Conservation (phyloP, 768 basidiomycete species). For the Psilocybe tampanensis region DNA sequence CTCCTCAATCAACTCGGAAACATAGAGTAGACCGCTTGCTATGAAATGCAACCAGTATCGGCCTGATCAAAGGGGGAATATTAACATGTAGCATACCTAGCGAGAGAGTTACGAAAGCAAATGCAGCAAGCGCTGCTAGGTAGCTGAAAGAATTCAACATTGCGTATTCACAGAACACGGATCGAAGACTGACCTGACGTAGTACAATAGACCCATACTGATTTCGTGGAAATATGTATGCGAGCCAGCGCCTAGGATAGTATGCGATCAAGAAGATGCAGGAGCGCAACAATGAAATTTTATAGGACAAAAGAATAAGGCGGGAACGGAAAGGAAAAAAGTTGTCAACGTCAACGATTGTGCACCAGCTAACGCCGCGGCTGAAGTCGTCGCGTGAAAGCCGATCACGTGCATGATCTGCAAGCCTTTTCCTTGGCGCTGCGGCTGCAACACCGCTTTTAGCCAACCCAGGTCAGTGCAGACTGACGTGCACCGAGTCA, state of each 20-base stretch:
- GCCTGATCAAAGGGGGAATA: background rate
- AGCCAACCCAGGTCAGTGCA: background rate
- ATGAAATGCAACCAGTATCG: constrained; percentile 15
- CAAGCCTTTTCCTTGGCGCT: background rate
- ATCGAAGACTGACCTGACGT: constrained; percentile 51
- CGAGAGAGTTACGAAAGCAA: constrained; percentile 90
- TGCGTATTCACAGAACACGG: constrained; percentile 3
- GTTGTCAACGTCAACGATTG: background rate
- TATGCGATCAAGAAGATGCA: background rate
- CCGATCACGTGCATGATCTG: background rate
- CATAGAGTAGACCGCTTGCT: constrained; percentile 94
- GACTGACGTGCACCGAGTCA: too few relatives aligned
- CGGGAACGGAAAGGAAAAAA: background rate
- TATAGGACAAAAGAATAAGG: background rate
- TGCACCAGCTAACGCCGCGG: background rate
- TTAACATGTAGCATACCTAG: constrained; percentile 61
- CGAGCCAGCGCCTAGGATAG: constrained; percentile 10
- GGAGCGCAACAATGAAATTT: background rate
- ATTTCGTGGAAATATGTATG: background rate
- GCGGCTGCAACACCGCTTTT: background rate
- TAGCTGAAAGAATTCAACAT: constrained; percentile 50
- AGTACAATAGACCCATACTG: constrained; percentile 57
- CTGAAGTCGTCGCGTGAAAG: background rate
- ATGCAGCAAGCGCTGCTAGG: constrained; percentile 72
- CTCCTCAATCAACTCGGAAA: constrained; percentile 96